phyloP scores from a whole-genome alignment of 768 basidiomycete species.

The Lentinula sp. region DNA sequence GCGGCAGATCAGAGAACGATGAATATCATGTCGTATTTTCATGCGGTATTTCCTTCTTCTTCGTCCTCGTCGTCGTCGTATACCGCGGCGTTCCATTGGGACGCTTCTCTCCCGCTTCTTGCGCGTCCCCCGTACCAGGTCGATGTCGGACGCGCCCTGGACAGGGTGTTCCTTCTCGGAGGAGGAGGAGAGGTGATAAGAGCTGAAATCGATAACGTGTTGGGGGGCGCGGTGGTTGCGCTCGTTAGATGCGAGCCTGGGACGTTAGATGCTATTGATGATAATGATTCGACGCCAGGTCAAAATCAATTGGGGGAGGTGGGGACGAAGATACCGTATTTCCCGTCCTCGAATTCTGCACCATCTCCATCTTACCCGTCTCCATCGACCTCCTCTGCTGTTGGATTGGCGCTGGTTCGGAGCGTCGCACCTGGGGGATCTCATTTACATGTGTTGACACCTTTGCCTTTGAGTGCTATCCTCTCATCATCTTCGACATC shows the following conservation, averaged over 20 bases:
- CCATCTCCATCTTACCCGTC: constrained; percentile 45
- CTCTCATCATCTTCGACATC: constrained; percentile 24
- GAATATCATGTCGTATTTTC: constrained; percentile 73
- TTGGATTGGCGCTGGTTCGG: constrained; percentile 77
- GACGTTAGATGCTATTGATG: constrained; percentile 22
- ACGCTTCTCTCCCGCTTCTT: constrained; percentile 61
- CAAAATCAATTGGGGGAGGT: neutral
- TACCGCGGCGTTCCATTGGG: constrained; percentile 49
- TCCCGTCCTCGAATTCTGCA: constrained; percentile 17
- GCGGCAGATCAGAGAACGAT: constrained; percentile 70
- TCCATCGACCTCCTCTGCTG: constrained; percentile 55
- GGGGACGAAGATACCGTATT: constrained; percentile 42
- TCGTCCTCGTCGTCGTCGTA: neutral
- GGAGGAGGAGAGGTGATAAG: constrained; percentile 69
- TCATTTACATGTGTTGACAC: constrained; percentile 76
- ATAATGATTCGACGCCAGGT: neutral
- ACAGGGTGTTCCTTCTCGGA: constrained; percentile 51
- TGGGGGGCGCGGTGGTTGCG: constrained; percentile 80
- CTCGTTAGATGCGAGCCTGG: constrained; percentile 52
- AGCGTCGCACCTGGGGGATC: constrained; percentile 31
- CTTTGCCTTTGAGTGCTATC: constrained; percentile 41
- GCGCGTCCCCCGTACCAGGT: constrained; percentile 71
- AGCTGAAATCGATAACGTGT: constrained; percentile 60
- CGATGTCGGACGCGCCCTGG: constrained; percentile 47
- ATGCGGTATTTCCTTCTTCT: constrained; percentile 34